Conservation (phyloP, 2,329 filamentous ascomycete species). For the Fusarium nelsonii region DNA sequence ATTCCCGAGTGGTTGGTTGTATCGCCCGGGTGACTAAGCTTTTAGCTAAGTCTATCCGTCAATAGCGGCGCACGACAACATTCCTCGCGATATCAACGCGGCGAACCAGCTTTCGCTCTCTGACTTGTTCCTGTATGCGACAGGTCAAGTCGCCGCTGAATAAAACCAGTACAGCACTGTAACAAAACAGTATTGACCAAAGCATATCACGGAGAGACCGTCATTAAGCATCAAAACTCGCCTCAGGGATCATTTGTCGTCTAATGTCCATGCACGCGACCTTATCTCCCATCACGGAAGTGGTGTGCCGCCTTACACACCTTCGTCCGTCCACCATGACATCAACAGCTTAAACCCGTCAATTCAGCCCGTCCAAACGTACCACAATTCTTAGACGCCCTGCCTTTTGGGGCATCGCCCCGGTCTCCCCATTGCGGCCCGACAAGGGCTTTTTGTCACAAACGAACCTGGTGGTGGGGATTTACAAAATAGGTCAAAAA, state of each 20-base stretch:
- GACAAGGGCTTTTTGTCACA: conserved; percentile 18
- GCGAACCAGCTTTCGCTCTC: background rate
- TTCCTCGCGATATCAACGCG: conserved; percentile 3
- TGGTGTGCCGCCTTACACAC: conserved; percentile 32
- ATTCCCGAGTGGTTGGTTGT: background rate
- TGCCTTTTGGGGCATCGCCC: conserved; percentile 32
- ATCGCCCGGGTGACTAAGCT: conserved; percentile 8
- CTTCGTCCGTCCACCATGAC: conserved; percentile 28
- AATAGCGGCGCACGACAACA: conserved; percentile 3
- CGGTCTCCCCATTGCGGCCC: conserved; percentile 41
- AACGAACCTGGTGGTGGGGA: conserved; percentile 21
- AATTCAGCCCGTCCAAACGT: conserved; percentile 11
- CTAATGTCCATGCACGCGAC: conserved; percentile 30
- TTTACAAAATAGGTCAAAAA: background rate
- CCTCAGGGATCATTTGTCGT: conserved; percentile 4
- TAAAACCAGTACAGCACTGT: background rate
- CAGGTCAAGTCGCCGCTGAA: background rate
- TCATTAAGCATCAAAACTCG: background rate
- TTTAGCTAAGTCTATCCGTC: background rate
- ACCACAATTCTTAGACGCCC: conserved; percentile 31
- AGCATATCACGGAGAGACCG: conserved; percentile 9
- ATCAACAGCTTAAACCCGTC: conserved; percentile 33
- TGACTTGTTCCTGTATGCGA: background rate
- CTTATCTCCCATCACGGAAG: conserved; percentile 32
- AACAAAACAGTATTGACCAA: background rate